A percentile compares a stretch with the other conserved stretches of the same genome.
Evolutionary conservation across 331 rosid genomes (phyloP).

Genomic region (Spiraea crenata): DNA sequence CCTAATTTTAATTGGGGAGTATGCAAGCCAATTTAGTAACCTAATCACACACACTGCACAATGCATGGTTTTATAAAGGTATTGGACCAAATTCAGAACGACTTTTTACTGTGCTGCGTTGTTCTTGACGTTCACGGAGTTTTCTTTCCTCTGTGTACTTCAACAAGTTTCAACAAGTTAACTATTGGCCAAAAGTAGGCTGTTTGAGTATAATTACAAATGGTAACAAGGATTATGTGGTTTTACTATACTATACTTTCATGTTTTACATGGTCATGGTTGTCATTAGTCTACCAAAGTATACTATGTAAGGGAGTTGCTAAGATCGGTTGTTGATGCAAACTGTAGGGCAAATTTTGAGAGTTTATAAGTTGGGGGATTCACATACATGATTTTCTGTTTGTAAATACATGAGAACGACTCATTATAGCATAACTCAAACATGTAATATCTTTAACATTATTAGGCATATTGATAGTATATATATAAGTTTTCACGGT

Average conservation of each 20-base stretch:
- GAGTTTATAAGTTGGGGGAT: too few species aligned
- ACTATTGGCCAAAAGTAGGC: not conserved
- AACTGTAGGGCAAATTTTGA: too few species aligned
- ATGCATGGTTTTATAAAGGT: too few species aligned
- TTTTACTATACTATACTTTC: not conserved
- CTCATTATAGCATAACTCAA: too few species aligned
- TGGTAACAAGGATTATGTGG: not conserved
- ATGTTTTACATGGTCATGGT: not conserved
- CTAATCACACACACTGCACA: not conserved
- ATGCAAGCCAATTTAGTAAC: not conserved
- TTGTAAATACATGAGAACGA: too few species aligned
- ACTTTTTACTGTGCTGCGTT: not conserved
- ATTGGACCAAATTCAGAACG: not conserved
- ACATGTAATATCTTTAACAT: too few species aligned
- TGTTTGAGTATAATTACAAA: not conserved
- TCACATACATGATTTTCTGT: too few species aligned
- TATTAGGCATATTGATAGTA: too few species aligned
- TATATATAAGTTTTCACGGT: not conserved
- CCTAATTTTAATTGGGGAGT: not conserved
- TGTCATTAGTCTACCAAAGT: too few species aligned
- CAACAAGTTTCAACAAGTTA: not conserved
- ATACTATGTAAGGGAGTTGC: too few species aligned
- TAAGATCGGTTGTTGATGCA: too few species aligned
- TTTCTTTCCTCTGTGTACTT: not conserved
- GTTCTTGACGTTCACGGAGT: too few species aligned